Conservation (phyloP, 2,329 filamentous ascomycete genomes). For the Ceratocystis diversiconidia region DNA sequence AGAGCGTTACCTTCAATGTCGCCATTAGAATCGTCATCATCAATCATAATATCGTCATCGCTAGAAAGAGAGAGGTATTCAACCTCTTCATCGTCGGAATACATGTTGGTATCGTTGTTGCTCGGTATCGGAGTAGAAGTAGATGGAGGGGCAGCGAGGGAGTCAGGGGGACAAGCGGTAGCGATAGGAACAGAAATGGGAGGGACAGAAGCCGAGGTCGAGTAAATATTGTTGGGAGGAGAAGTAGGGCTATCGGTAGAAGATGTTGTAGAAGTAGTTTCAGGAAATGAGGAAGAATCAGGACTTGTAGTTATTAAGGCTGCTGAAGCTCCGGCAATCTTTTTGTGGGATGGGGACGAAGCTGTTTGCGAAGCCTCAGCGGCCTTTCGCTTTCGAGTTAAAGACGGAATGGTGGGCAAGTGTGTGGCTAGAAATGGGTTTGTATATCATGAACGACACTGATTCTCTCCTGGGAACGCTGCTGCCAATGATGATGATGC, state of each 20-base stretch:
- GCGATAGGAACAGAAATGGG: constrained; percentile 18
- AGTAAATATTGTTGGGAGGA: neutral
- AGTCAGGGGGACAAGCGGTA: constrained; percentile 28
- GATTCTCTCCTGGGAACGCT: neutral
- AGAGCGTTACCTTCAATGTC: constrained; percentile 7
- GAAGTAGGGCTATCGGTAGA: neutral
- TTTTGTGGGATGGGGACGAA: constrained; percentile 36
- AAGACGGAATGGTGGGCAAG: constrained; percentile 40
- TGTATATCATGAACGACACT: neutral
- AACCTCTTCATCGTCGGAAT: constrained; percentile 73
- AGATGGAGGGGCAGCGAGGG: constrained; percentile 37
- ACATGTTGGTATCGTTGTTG: constrained; percentile 51
- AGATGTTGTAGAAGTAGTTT: constrained; percentile 28
- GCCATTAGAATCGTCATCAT: constrained; percentile 25
- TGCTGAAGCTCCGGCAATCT: constrained; percentile 29
- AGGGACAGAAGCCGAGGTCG: neutral
- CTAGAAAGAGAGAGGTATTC: constrained; percentile 63
- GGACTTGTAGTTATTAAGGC: constrained; percentile 35
- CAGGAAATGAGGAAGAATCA: constrained; percentile 43
- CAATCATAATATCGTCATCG: constrained; percentile 57
- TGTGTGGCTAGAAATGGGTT: neutral
- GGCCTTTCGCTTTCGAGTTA: constrained; percentile 47
- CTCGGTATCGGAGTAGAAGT: constrained; percentile 17
- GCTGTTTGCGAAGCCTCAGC: constrained; percentile 42
- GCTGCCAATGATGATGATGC: neutral